Conservation (phyloP, 2,329 filamentous ascomycete genomes). For the Herpotrichia juniperi region DNA sequence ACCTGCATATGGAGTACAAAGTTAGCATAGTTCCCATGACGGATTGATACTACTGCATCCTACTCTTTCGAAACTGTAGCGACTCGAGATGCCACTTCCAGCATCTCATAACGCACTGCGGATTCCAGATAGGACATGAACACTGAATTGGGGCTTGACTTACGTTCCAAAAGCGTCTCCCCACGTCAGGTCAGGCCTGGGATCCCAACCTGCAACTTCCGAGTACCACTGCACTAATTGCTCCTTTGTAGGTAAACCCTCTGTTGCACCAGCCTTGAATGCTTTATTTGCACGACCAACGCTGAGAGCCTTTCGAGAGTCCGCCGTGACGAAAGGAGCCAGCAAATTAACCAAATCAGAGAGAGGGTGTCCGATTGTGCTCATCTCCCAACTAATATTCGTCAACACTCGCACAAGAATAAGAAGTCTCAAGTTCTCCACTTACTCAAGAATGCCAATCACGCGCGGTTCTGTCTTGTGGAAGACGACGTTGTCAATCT, state of each 20-base stretch:
- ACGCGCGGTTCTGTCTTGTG: conserved; percentile 86
- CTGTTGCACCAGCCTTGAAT: conserved; percentile 68
- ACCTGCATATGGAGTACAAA: conserved; percentile 28
- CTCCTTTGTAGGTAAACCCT: conserved; percentile 68
- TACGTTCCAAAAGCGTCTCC: conserved; percentile 65
- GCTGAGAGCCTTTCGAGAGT: conserved; percentile 41
- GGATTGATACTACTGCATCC: not conserved
- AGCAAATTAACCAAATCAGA: conserved; percentile 86
- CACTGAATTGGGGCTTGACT: not conserved
- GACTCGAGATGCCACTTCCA: not conserved
- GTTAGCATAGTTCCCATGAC: not conserved
- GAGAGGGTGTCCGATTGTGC: conserved; percentile 93
- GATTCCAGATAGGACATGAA: not conserved
- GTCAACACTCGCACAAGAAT: conserved; percentile 7
- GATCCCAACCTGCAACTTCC: conserved; percentile 73
- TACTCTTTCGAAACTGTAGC: not conserved
- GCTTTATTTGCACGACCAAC: conserved; percentile 51
- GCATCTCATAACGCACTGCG: not conserved
- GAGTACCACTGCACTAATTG: conserved; percentile 71
- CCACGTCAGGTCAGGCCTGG: conserved; percentile 65
- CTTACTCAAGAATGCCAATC: conserved; percentile 87
- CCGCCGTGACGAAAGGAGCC: conserved; percentile 51
- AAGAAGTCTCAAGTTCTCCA: conserved; percentile 12
- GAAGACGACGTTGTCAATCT: conserved; percentile 72
- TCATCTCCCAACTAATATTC: conserved; percentile 80